These are phyloP conservation scores for Sphaerosporella brunnea DNA, from an alignment of 495 filamentous ascomycete species.

Conservation along the genomic window DNA sequence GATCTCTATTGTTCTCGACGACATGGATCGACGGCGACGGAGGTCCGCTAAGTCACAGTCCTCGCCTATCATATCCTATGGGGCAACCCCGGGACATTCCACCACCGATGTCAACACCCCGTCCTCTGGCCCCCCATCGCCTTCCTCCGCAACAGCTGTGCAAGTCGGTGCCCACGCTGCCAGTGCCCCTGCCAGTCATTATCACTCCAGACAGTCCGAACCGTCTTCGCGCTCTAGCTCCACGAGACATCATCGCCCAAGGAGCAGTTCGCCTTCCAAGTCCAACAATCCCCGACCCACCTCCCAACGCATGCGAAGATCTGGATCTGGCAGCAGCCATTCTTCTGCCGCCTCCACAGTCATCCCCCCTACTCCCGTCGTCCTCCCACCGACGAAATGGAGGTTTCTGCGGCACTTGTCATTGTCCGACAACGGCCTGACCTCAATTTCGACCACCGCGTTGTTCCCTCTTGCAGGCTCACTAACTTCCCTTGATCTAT, in stretches of 20 bases:
- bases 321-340: slow-evolving; percentile 79
- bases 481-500: slow-evolving; percentile 77
- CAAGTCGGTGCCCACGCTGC: slow-evolving; percentile 12
- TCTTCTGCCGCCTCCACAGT: slow-evolving; percentile 34
- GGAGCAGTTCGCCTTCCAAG: slow-evolving; percentile 67
- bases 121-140: slow-evolving; percentile 21
- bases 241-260: slow-evolving; percentile 34
- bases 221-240: slow-evolving; percentile 29
- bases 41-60: slow-evolving; percentile 70
- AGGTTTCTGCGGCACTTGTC: slow-evolving; percentile 81
- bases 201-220: slow-evolving; percentile 33
- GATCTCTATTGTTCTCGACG: slow-evolving; percentile 82
- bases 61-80: slow-evolving; percentile 40
- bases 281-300: slow-evolving; percentile 27
- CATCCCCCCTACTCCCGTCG: slow-evolving; percentile 11
- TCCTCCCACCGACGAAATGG: slow-evolving; percentile 72
- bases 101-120: slow-evolving; percentile 10
- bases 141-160: slow-evolving; percentile 10
- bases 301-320: slow-evolving; percentile 56
- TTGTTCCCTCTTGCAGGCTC: slow-evolving; percentile 68
- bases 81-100: slow-evolving; percentile 10
- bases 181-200: slow-evolving; percentile 20
- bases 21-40: slow-evolving; percentile 77
- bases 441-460: slow-evolving; percentile 52
- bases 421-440: slow-evolving; percentile 77